phyloP scores from a whole-genome alignment of 331 rosid genomes.

The Rhamnella rubrinervis region DNA sequence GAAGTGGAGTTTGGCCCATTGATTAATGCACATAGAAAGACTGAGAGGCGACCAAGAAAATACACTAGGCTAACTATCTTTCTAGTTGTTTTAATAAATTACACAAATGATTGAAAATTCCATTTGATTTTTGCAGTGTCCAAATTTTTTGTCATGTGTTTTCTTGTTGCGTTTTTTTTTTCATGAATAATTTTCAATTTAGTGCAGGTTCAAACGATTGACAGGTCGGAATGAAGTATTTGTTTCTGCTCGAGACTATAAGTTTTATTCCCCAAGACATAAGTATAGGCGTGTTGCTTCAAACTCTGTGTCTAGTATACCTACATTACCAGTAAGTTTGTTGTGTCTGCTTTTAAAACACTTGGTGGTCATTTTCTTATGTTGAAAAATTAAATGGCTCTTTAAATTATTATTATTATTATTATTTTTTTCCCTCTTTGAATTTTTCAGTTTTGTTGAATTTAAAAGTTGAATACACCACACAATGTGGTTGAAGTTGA shows the following conservation, averaged over 20 bases:
- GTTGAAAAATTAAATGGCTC: not conserved
- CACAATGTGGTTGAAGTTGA: not conserved
- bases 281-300: conserved; percentile 74
- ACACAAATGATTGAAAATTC: not conserved
- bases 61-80: too few relatives aligned
- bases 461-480: not conserved
- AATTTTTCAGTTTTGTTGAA: too few relatives aligned
- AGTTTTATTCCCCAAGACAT: conserved; percentile 95
- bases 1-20: too few relatives aligned
- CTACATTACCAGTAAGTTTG: conserved; percentile 71
- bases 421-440: too few relatives aligned
- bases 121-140: conserved; percentile 10
- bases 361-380: conserved; percentile 9
- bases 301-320: conserved; percentile 55
- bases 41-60: too few relatives aligned
- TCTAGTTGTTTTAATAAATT: not conserved
- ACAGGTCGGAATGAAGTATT: conserved; percentile 92
- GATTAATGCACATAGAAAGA: too few relatives aligned
- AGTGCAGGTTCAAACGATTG: conserved; percentile 79
- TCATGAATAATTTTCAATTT: conserved; percentile 27
- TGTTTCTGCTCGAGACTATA: conserved; percentile 66
- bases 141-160: not conserved
- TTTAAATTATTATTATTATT: not conserved
- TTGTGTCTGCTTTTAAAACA: conserved; percentile 23
- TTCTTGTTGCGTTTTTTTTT: not conserved